Percentiles rank a stretch among this genome's conserved stretches.
These are phyloP conservation scores for Grigorovia humatica DNA, from an alignment of 805 yeast species.

Conservation along the genomic window DNA sequence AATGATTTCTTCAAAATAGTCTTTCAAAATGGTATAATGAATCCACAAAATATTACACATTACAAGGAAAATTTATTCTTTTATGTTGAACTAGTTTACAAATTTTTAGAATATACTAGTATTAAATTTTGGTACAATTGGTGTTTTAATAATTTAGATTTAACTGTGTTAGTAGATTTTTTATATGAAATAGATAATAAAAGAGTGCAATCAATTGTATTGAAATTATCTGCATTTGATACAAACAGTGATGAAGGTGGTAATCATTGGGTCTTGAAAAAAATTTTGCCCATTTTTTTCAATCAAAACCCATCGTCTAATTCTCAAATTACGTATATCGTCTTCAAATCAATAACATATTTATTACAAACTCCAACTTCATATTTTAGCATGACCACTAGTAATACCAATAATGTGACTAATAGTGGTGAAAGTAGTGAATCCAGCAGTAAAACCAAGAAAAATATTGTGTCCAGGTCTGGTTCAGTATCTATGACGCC, in stretches of 20 bases:
- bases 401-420: neutral
- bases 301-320: neutral
- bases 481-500: conserved; percentile 5
- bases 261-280: conserved; percentile 12
- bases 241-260: conserved; percentile 1
- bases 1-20: conserved; percentile 2
- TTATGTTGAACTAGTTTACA: conserved; percentile 15
- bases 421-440: neutral
- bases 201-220: conserved; percentile 17
- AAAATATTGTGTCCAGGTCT: neutral
- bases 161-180: conserved; percentile 6
- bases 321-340: conserved; percentile 13
- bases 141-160: conserved; percentile 16
- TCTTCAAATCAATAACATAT: conserved; percentile 20
- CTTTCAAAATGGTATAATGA: conserved; percentile 22
- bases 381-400: conserved; percentile 1
- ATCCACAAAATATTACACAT: conserved; percentile 6
- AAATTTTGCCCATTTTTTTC: conserved; percentile 7
- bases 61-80: conserved; percentile 8
- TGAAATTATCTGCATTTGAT: conserved; percentile 15
- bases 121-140: conserved; percentile 21
- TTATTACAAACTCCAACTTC: conserved; percentile 9
- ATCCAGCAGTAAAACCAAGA: neutral
- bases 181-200: conserved; percentile 5
- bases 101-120: conserved; percentile 15